Conservation (phyloP, 2,329 filamentous ascomycete genomes). For the Thelonectria rubi region DNA sequence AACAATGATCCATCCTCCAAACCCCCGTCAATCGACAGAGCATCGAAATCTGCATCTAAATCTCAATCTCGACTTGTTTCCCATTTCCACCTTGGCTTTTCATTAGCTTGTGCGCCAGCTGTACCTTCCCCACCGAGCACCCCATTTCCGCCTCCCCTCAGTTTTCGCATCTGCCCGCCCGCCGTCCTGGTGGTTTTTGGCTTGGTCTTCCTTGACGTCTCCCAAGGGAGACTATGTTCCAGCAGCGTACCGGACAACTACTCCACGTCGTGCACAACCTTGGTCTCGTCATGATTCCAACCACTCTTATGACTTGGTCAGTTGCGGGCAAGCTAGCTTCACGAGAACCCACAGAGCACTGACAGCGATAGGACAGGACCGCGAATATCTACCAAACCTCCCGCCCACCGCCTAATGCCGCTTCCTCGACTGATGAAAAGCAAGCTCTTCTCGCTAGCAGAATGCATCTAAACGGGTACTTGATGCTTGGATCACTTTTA, state of each 20-base stretch:
- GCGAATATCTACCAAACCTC: not conserved
- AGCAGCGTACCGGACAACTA: no score
- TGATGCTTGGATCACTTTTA: slow-evolving; percentile 25
- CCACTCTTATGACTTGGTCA: no score
- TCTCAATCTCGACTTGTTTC: slow-evolving; percentile 16
- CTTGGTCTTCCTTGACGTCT: no score
- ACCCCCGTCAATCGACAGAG: not conserved
- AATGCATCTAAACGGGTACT: not conserved
- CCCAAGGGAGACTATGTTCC: no score
- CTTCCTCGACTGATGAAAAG: not conserved
- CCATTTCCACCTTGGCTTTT: not conserved
- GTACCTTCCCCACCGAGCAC: not conserved
- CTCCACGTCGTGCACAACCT: no score
- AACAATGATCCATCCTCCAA: not conserved
- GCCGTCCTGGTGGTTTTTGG: no score
- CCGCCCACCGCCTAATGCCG: not conserved
- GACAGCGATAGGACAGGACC: not conserved
- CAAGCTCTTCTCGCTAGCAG: not conserved
- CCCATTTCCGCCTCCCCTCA: not conserved
- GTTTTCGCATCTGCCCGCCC: not conserved
- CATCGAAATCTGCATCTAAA: slow-evolving; percentile 11
- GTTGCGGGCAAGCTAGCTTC: not conserved
- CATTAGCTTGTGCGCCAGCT: not conserved
- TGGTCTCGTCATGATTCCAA: no score
- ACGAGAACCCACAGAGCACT: not conserved